phyloP scores from a whole-genome alignment of 1,139 yeast genomes.

The Debaryomyces psychrophilus region DNA sequence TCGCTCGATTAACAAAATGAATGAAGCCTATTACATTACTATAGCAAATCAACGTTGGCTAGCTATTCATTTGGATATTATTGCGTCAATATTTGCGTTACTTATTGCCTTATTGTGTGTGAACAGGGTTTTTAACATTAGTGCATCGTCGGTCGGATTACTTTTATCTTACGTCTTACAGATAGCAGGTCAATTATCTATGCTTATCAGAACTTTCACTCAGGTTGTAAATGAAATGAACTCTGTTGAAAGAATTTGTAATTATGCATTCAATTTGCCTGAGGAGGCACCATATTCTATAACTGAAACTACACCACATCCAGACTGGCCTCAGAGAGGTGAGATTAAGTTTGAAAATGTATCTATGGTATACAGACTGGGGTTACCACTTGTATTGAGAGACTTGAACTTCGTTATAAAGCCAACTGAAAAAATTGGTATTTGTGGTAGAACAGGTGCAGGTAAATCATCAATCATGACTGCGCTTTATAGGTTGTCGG shows the following conservation, averaged over 20 bases:
- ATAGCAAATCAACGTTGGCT: constrained; percentile 82
- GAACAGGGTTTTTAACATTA: constrained; percentile 60
- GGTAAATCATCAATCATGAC: constrained; percentile 74
- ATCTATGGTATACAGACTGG: constrained; percentile 71
- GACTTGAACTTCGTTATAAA: constrained; percentile 48
- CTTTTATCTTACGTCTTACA: constrained; percentile 62
- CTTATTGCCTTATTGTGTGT: constrained; percentile 63
- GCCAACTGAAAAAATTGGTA: constrained; percentile 67
- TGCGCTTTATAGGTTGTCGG: constrained; percentile 64
- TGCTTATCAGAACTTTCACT: constrained; percentile 58
- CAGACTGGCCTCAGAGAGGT: constrained; percentile 49
- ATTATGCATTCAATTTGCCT: constrained; percentile 58
- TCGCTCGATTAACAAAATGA: constrained; percentile 59
- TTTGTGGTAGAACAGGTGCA: constrained; percentile 82
- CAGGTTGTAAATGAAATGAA: constrained; percentile 83
- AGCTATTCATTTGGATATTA: constrained; percentile 59
- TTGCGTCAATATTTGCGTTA: constrained; percentile 51
- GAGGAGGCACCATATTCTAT: constrained; percentile 47
- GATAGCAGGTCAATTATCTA: constrained; percentile 50
- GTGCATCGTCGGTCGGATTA: constrained; percentile 72
- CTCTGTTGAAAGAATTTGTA: constrained; percentile 78
- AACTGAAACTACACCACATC: constrained; percentile 57
- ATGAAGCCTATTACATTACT: constrained; percentile 69
- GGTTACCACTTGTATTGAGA: constrained; percentile 72
- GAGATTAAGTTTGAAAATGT: constrained; percentile 59